Evolutionary conservation across 441 rosid genomes (phyloP), one percentile per base, ranked within the genome.

Genomic region (Croton laevigatus): DNA sequence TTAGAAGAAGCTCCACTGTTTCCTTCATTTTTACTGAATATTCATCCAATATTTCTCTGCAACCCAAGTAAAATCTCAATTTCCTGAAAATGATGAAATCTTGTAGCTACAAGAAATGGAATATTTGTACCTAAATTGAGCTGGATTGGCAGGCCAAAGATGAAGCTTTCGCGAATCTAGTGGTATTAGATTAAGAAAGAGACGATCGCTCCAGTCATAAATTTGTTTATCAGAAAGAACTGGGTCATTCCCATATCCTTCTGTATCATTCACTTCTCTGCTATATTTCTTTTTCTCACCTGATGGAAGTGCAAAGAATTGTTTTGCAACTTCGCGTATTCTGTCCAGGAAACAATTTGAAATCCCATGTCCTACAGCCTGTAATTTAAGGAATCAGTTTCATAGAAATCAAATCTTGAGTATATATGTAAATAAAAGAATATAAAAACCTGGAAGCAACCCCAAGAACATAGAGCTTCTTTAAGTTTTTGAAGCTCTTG

Each of bases 201-300:
- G 59, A 16, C 90, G 81, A 64, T 87, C 89, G 4, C 54, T 80
- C 94, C 93, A 92, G 70, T 92, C n/a, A 19, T 80, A 81, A 57
- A 81, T 81, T 76, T 88, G 96, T 45, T 81, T 73, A 46, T 88
- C 88, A 0, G 81, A n/a, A 85, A 91, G 66, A 42, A 86, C 80
- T 77, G 80, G 72, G 44, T 91, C 98, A 57, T 70, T 37, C 40
- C n/a, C n/a, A n/a, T n/a, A n/a, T n/a, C n/a, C n/a, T n/a, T n/a
- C n/a, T n/a, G n/a, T n/a, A n/a, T n/a, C n/a, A n/a, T n/a, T n/a
- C n/a, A n/a, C n/a, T n/a, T n/a, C n/a, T n/a, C n/a, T n/a, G n/a
- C n/a, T n/a, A n/a, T n/a, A n/a, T n/a, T n/a, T n/a, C n/a, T n/a
- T n/a, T n/a, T n/a, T n/a, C n/a, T n/a, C n/a, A n/a, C n/a, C n/a